phyloP scores from a whole-genome alignment of 371 early-diverging fungal genomes.

The Lichtheimia ramosa region DNA sequence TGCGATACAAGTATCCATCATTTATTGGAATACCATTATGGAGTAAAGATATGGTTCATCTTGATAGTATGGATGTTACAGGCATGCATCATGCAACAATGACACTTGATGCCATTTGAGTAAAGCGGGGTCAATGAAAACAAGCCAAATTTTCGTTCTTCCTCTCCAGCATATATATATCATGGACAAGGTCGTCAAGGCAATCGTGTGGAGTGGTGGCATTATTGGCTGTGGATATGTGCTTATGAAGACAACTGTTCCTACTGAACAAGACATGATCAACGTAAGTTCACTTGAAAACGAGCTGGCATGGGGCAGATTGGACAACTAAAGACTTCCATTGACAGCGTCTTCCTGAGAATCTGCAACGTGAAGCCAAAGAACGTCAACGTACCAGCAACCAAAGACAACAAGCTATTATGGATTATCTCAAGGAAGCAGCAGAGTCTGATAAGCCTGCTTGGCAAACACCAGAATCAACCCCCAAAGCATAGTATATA shows the following conservation, averaged over 20 bases:
- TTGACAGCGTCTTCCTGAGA: slow-evolving; percentile 34
- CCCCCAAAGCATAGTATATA: neutral
- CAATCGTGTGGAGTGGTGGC: slow-evolving; percentile 36
- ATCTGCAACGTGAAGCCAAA: slow-evolving; percentile 34
- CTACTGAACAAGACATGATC: slow-evolving; percentile 42
- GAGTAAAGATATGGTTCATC: too few relatives aligned
- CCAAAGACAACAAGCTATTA: slow-evolving; percentile 25
- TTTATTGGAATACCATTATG: too few relatives aligned
- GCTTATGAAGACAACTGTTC: slow-evolving; percentile 49
- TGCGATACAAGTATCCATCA: too few relatives aligned
- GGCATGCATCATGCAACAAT: too few relatives aligned
- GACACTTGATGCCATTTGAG: too few relatives aligned
- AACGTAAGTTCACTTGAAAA: slow-evolving; percentile 19
- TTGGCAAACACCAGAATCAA: slow-evolving; percentile 22
- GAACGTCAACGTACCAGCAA: slow-evolving; percentile 20
- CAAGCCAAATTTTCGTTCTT: neutral
- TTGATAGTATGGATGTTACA: too few relatives aligned
- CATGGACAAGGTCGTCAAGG: slow-evolving; percentile 40
- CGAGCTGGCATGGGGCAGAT: too few relatives aligned
- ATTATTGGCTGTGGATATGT: slow-evolving; percentile 46
- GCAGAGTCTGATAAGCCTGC: slow-evolving; percentile 39
- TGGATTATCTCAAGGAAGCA: slow-evolving; percentile 41
- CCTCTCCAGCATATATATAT: neutral
- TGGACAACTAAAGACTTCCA: too few relatives aligned
- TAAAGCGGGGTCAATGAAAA: too few relatives aligned